Evolutionary conservation across 345 rosid species (phyloP).

Genomic region (Salix koriyanagi): DNA sequence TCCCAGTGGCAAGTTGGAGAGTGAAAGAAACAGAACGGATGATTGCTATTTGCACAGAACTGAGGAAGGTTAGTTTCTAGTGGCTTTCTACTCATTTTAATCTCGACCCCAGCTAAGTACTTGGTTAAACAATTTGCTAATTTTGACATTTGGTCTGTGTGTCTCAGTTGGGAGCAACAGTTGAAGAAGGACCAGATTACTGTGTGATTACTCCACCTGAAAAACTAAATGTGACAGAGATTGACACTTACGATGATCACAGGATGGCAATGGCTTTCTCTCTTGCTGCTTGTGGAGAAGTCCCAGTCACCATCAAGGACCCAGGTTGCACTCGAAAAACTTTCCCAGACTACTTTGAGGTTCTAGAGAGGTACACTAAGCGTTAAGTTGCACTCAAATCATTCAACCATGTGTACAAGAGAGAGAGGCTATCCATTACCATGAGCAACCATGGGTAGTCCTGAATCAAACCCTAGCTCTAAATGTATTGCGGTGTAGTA

Average conservation of each 20-base stretch:
- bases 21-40: slow-evolving; percentile 97
- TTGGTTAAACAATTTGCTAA: background rate
- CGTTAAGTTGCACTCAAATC: slow-evolving; percentile 23
- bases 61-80: slow-evolving; percentile 57
- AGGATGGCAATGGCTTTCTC: slow-evolving; percentile 99
- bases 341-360: slow-evolving; percentile 92
- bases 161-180: slow-evolving; percentile 88
- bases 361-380: slow-evolving; percentile 67
- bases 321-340: slow-evolving; percentile 91
- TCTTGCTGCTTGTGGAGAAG: slow-evolving; percentile 92
- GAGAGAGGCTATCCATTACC: background rate
- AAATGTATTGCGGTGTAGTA: slow-evolving; percentile 4
- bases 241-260: slow-evolving; percentile 94
- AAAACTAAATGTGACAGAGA: slow-evolving; percentile 61
- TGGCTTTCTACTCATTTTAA: background rate
- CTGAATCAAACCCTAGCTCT: background rate
- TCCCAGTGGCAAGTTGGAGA: slow-evolving; percentile 96
- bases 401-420: background rate
- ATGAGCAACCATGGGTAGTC: background rate
- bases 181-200: slow-evolving; percentile 93
- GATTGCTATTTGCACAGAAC: slow-evolving; percentile 96
- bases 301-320: slow-evolving; percentile 87
- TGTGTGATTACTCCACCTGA: slow-evolving; percentile 94
- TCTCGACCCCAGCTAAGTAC: too few species aligned
- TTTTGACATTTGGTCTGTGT: background rate